Evolutionary conservation across 768 basidiomycete species (phyloP).

Genomic region (Suillus occidentalis): DNA sequence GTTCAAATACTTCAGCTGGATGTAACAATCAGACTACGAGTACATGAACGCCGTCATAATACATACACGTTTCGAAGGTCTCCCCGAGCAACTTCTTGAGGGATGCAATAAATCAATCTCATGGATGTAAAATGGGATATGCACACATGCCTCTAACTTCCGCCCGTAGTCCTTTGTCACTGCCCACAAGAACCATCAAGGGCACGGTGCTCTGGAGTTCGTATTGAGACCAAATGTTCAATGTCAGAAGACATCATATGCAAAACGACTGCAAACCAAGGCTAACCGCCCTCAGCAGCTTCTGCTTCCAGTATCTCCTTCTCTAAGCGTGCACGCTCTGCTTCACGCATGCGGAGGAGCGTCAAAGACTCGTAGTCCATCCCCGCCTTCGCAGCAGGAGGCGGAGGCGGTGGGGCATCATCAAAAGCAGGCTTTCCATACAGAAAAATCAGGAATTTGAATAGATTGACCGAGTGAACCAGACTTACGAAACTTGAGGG

Average conservation of each 20-base stretch:
- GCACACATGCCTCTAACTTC: constrained; percentile 3
- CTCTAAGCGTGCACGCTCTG: constrained; percentile 76
- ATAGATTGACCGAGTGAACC: constrained; percentile 12
- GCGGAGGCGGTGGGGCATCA: constrained; percentile 15
- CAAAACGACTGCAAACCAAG: background rate
- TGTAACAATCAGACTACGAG: background rate
- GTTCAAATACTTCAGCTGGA: background rate
- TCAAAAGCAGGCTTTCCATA: background rate
- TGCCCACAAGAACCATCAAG: background rate
- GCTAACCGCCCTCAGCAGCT: constrained; percentile 36
- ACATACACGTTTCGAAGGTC: background rate
- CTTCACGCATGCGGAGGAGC: constrained; percentile 77
- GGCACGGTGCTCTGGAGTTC: background rate
- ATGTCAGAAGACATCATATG: background rate
- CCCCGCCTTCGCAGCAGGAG: constrained; percentile 35
- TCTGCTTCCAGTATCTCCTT: constrained; percentile 75
- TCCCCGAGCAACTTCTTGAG: background rate
- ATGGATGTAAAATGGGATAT: background rate
- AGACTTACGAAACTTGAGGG: constrained; percentile 46
- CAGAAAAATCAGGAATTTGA: background rate
- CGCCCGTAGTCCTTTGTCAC: background rate
- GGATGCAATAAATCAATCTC: background rate
- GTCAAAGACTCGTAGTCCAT: constrained; percentile 81
- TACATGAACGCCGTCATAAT: background rate
- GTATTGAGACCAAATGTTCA: background rate